Base-by-base conservation (phyloP, 495 filamentous ascomycete genomes). In the Trichoderma parareesei region DNA sequence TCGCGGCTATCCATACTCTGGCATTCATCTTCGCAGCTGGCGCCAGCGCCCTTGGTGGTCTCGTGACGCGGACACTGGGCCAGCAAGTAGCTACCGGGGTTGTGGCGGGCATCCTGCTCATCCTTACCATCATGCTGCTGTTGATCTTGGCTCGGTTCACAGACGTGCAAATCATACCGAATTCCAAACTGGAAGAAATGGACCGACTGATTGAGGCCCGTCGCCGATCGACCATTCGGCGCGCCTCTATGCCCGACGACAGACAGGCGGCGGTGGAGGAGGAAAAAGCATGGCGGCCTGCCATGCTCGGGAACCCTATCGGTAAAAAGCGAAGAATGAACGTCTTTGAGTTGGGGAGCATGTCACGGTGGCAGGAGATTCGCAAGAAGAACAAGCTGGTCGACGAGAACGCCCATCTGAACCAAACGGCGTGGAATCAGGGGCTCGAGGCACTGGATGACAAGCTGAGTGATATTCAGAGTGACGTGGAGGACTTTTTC, bases 301-400 rank as follows among this genome's bases (percentile, higher is more conserved):
- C 85, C 33, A 80, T 89, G 66, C 82, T 89, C 66, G 88, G 88
- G 43, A 88, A 87, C 75, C 88, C 88, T 41, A 81, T 79, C 33
- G 82, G 85, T 33, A 86, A 82, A 70, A 85, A 81, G 71, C 76
- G 88, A 46, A 77, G 85, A 60, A 84, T 90, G 79, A 88, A 83
- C 66, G 71, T 88, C 38, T 76, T 90, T 57, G 88, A 90, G 71
- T 69, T 90, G 27, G 88, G 87, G 3, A 72, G 74, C 27, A 71
- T 87, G 76, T 86, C 78, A 49, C 74, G 88, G 38, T 90, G 88
- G 86, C 87, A 81, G 49, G 88, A 90, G 75, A 89, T 90, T 70
- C 77, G 88, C 67, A 81, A 79, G 71, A 82, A 84, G 74, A 90
- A 90, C 69, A 76, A 76, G 61, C 71, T 90, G 66, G 78, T 87